These are phyloP conservation scores for Cyathus striatus DNA, from an alignment of 768 basidiomycete genomes.

Conservation along the genomic window DNA sequence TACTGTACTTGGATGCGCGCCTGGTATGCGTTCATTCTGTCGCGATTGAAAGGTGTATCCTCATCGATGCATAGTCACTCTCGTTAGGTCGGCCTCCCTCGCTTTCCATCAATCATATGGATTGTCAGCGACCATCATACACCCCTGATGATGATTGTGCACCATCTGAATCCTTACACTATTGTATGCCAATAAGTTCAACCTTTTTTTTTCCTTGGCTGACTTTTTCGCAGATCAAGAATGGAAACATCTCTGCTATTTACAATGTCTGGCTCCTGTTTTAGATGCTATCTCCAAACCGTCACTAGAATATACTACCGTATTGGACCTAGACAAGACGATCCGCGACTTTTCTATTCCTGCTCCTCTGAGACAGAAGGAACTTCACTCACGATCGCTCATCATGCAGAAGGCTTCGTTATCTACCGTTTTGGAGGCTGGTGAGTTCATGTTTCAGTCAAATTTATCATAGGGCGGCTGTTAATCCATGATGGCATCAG, in stretches of 20 bases:
- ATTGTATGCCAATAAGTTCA: conserved; percentile 25
- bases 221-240: conserved; percentile 45
- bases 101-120: conserved; percentile 54
- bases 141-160: conserved; percentile 31
- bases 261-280: conserved; percentile 55
- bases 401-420: conserved; percentile 59
- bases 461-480: neutral
- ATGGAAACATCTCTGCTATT: conserved; percentile 66
- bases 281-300: conserved; percentile 53
- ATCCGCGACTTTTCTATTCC: conserved; percentile 64
- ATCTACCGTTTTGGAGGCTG: conserved; percentile 56
- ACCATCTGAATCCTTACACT: conserved; percentile 32
- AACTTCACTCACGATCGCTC: conserved; percentile 35
- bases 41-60: conserved; percentile 4
- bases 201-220: conserved; percentile 2
- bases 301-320: conserved; percentile 40
- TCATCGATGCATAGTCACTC: conserved; percentile 33
- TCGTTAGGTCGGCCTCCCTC: conserved; percentile 69
- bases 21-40: conserved; percentile 35
- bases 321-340: conserved; percentile 51
- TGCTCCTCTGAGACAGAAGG: conserved; percentile 36
- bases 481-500: conserved; percentile 21
- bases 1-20: conserved; percentile 61
- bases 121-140: conserved; percentile 48
- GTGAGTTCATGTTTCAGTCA: conserved; percentile 26